Evolutionary conservation across 2,329 filamentous ascomycete species (phyloP), one percentile per base, ranked within the genome.

Genomic region (Zalaria sp.): DNA sequence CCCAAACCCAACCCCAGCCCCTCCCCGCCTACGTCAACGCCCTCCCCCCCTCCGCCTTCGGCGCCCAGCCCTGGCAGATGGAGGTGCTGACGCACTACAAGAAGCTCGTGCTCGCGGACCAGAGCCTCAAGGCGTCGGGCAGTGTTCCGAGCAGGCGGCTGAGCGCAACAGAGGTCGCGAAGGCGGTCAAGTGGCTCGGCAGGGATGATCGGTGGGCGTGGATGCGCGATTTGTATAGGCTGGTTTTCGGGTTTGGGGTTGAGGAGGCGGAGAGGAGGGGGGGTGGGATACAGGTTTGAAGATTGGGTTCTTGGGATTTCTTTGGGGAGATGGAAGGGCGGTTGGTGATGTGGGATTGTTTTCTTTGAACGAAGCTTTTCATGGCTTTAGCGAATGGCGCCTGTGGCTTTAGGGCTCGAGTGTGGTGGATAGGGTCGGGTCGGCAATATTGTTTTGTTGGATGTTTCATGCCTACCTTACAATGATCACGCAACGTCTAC

Each of bases 221-320:
- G 70, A 65, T 95, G 47, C 71, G 77, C 39, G 87, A 94, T 53
- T 67, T 95, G 9, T 95, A 84, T 64, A 74, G 76, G 41, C 70
- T 89, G 34, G 86, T 94, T 3, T 93, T 93, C 58, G 83, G 85
- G 3, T 89, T 89, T 54, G 75, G 81, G 38, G 63, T 86, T 10
- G 85, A 94, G 42, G 87, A 94, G 52, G 80, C 77, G 1, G 77
- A 81, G 37, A 65, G 69, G 41, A 69, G 80, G 48, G 81, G 83
- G 53, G 75, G 71, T 43, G 67, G 79, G 38, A 76, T 71, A 29
- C 45, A 44, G 37, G 34, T 46, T 18, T 46, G 42, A 46, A 18
- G 18, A 18, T 18, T 18, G 18, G 18, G 18, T 18, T 18, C 18
- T 18, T 18, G 18, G 18, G 18, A 18, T 18, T 18, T 18, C 18